Conservation (phyloP, 2,329 filamentous ascomycete genomes). For the Diplodia mutila region DNA sequence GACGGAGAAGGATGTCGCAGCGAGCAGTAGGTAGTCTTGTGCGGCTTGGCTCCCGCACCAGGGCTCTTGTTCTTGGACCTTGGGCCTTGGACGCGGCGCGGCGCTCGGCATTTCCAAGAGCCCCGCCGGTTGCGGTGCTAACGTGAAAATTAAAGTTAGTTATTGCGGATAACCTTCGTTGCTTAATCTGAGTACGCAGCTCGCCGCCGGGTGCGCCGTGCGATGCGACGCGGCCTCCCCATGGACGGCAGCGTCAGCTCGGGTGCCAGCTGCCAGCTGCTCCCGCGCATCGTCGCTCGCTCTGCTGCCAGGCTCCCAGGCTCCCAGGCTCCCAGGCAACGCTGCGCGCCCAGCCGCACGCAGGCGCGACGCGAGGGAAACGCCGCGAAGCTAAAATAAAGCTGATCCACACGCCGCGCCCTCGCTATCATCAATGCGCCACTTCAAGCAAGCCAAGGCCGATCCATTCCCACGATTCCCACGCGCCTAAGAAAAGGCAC, state of each 20-base stretch:
- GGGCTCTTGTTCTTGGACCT: no score
- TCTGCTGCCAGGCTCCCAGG: no score
- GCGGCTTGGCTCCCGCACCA: slow-evolving; percentile 8
- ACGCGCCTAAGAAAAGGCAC: slow-evolving; percentile 25
- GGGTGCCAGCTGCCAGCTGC: background rate
- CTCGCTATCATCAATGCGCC: slow-evolving; percentile 25
- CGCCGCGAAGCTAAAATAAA: slow-evolving; percentile 23
- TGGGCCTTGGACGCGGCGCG: no score
- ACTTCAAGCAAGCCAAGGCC: slow-evolving; percentile 27
- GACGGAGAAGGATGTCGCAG: background rate
- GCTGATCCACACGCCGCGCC: slow-evolving; percentile 23
- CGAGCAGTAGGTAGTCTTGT: no score
- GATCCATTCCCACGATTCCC: slow-evolving; percentile 27
- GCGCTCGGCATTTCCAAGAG: slow-evolving; percentile 1
- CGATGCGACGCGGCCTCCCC: background rate
- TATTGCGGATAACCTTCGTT: background rate
- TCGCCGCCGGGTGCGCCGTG: background rate
- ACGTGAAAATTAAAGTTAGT: slow-evolving; percentile 23
- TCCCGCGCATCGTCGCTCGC: no score
- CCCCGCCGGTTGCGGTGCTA: slow-evolving; percentile 5
- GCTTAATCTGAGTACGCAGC: slow-evolving; percentile 21
- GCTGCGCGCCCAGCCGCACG: background rate
- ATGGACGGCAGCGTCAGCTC: background rate
- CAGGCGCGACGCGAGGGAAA: slow-evolving; percentile 21
- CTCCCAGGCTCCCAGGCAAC: background rate